These are phyloP conservation scores for Fusarium sp. DNA, from an alignment of 2,329 filamentous ascomycete species.

Conservation along the genomic window DNA sequence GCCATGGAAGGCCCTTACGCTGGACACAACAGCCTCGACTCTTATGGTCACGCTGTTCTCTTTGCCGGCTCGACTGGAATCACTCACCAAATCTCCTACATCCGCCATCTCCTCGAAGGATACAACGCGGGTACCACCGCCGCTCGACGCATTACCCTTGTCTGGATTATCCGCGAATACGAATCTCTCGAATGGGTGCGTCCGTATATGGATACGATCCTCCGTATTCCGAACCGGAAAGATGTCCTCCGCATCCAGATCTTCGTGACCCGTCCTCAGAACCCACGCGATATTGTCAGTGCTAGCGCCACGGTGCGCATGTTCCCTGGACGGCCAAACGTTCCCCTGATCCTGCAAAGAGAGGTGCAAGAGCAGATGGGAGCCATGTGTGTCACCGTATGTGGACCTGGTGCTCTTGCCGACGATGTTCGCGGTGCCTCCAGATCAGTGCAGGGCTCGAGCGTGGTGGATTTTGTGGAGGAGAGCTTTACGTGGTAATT, in stretches of 20 bases:
- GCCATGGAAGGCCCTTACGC: conserved; percentile 93
- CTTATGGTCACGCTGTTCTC: conserved; percentile 91
- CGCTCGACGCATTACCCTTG: conserved; percentile 83
- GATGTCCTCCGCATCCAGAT: conserved; percentile 89
- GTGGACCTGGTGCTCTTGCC: conserved; percentile 80
- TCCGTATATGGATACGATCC: conserved; percentile 83
- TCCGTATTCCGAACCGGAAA: conserved; percentile 84
- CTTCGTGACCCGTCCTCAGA: conserved; percentile 90
- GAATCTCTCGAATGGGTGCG: conserved; percentile 94
- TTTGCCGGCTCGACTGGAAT: conserved; percentile 96
- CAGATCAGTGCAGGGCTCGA: conserved; percentile 73
- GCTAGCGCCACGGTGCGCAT: conserved; percentile 88
- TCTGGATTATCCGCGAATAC: conserved; percentile 94
- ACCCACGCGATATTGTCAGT: conserved; percentile 84
- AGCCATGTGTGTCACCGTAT: conserved; percentile 89
- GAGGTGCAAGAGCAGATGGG: conserved; percentile 88
- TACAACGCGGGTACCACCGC: conserved; percentile 81
- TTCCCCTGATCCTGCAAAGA: conserved; percentile 82
- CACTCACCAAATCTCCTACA: conserved; percentile 92
- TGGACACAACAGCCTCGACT: conserved; percentile 86
- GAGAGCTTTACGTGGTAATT: conserved; percentile 79
- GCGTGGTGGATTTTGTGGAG: conserved; percentile 81
- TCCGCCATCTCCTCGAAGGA: conserved; percentile 81
- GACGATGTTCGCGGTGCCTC: conserved; percentile 83
- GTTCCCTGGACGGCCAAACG: conserved; percentile 90